These are phyloP conservation scores for Russula emetica DNA, from an alignment of 768 basidiomycete species.

Conservation along the genomic window DNA sequence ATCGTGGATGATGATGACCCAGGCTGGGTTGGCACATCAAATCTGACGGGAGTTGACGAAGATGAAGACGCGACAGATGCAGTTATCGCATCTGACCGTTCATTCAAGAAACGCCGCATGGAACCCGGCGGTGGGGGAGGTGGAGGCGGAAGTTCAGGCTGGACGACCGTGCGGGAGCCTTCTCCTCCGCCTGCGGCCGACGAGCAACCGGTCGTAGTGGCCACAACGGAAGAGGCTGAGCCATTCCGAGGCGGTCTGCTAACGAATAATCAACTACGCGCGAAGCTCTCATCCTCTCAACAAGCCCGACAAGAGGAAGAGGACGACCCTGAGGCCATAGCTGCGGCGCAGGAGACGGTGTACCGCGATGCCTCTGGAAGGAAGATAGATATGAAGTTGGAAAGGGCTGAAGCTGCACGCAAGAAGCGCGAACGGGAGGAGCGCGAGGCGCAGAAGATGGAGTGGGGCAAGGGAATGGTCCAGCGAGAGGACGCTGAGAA, in stretches of 20 bases:
- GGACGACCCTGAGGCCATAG: conserved; percentile 51
- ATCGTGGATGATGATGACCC: conserved; percentile 61
- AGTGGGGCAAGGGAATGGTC: conserved; percentile 95
- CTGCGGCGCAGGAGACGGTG: conserved; percentile 79
- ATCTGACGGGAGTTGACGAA: conserved; percentile 51
- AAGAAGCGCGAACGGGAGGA: conserved; percentile 79
- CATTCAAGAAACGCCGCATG: conserved; percentile 73
- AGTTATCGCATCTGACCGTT: conserved; percentile 66
- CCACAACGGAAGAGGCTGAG: conserved; percentile 36
- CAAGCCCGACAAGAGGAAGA: conserved; percentile 34
- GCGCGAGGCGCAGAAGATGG: conserved; percentile 87
- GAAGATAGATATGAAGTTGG: conserved; percentile 84
- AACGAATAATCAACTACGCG: conserved; percentile 69
- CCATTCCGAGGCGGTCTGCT: conserved; percentile 73
- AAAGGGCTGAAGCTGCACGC: conserved; percentile 77
- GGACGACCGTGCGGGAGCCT: conserved; percentile 59
- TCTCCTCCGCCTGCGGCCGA: conserved; percentile 57
- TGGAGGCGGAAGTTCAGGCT: conserved; percentile 47
- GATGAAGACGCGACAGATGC: conserved; percentile 56
- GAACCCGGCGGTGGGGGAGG: conserved; percentile 34
- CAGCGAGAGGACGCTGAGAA: conserved; percentile 80
- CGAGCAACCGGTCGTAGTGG: conserved; percentile 61
- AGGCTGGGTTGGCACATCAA: conserved; percentile 52
- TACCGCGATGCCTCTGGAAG: conserved; percentile 88
- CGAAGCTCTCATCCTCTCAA: conserved; percentile 45